Evolutionary conservation across 345 rosid species (phyloP).

Genomic region (Euphorbia tirucalli): DNA sequence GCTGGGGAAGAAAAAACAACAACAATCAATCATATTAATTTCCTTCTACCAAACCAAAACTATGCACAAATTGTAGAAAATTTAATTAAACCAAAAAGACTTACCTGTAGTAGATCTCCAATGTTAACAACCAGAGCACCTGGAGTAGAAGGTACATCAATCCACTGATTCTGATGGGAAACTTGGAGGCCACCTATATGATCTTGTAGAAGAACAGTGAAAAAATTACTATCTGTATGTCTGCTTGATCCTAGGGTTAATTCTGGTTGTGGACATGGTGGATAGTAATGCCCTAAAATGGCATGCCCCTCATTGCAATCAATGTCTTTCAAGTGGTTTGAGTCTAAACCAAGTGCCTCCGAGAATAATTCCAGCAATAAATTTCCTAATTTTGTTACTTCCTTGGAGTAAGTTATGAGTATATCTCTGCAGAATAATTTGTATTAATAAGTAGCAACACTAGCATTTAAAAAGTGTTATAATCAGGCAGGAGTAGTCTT

Average conservation of each 20-base stretch:
- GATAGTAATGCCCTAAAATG: conserved; percentile 8
- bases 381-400: conserved; percentile 11
- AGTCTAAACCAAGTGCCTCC: conserved; percentile 1
- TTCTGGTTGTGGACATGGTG: conserved; percentile 20
- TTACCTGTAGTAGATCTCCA: conserved; percentile 33
- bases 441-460: no score
- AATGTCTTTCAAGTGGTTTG: conserved; percentile 9
- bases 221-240: conserved; percentile 19
- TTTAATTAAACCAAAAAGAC: neutral
- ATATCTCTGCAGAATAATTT: conserved; percentile 27
- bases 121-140: conserved; percentile 24
- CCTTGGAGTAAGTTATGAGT: conserved; percentile 22
- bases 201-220: conserved; percentile 26
- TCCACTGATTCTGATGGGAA: conserved; percentile 20
- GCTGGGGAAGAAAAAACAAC: conserved; percentile 12
- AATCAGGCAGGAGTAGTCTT: no score
- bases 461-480: no score
- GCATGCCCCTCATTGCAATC: neutral
- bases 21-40: no score
- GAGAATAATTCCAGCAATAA: conserved; percentile 21
- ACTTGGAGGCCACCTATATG: conserved; percentile 28
- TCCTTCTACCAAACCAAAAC: neutral
- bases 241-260: conserved; percentile 11
- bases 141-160: conserved; percentile 18
- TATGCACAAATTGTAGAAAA: neutral